phyloP scores from a whole-genome alignment of 2,329 filamentous ascomycete genomes.

The Ambrosiella beaveri region DNA sequence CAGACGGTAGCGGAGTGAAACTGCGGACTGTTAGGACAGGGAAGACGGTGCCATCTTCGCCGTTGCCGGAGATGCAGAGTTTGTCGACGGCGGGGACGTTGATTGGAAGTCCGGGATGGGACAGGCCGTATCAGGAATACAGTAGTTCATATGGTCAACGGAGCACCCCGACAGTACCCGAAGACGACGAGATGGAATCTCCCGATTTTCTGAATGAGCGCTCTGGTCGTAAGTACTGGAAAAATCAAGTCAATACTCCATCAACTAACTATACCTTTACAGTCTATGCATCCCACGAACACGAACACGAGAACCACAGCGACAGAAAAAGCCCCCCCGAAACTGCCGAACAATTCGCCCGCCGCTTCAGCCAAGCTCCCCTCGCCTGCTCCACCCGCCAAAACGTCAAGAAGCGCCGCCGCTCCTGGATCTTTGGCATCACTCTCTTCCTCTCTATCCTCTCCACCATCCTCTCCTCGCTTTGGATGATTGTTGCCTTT shows the following conservation, averaged over 20 bases:
- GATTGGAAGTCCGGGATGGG: neutral
- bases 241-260: too few relatives aligned
- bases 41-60: neutral
- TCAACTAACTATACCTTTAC: neutral
- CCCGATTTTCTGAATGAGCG: neutral
- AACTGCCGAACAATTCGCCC: neutral
- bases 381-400: neutral
- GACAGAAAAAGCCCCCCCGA: neutral
- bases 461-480: conserved; percentile 43
- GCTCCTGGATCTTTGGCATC: conserved; percentile 32
- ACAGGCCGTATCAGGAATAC: neutral
- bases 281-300: neutral
- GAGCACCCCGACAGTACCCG: neutral
- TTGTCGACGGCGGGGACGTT: neutral
- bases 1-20: neutral
- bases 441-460: conserved; percentile 37
- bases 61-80: neutral
- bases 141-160: neutral
- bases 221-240: neutral
- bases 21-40: neutral
- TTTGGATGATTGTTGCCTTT: conserved; percentile 49
- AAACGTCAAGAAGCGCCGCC: conserved; percentile 13
- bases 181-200: neutral
- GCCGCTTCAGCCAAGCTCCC: neutral
- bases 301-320: neutral